A percentile compares a stretch with the other conserved stretches of the same genome.
These are phyloP conservation scores for Melanogaster broomeanus DNA, from an alignment of 768 basidiomycete species.

Conservation along the genomic window DNA sequence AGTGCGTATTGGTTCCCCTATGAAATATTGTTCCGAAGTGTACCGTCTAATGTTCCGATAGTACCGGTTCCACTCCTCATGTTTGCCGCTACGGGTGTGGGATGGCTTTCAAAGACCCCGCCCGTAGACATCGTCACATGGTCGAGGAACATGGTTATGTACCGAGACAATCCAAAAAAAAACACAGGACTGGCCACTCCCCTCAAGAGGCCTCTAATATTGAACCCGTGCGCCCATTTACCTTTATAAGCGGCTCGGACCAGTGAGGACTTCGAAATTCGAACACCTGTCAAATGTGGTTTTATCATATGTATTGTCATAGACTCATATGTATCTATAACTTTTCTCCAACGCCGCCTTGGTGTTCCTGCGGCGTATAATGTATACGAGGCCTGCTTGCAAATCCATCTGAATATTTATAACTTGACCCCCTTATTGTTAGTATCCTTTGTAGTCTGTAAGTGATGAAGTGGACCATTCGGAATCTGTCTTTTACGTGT, in stretches of 20 bases:
- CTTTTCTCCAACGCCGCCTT: constrained; percentile 6
- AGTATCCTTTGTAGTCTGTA: constrained; percentile 20
- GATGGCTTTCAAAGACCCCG: constrained; percentile 62
- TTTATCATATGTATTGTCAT: constrained; percentile 24
- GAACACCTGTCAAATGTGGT: constrained; percentile 4
- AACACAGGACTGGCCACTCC: constrained; percentile 39
- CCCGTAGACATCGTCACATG: constrained; percentile 62
- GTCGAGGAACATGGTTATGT: constrained; percentile 51
- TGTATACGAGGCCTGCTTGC: constrained; percentile 13
- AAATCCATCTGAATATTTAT: constrained; percentile 13
- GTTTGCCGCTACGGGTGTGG: constrained; percentile 52
- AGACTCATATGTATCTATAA: constrained; percentile 27
- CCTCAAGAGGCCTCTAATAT: constrained; percentile 23
- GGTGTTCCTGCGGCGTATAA: constrained; percentile 11
- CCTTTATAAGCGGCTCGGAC: constrained; percentile 30
- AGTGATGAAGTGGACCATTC: too few relatives aligned
- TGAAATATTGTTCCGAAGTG: constrained; percentile 17
- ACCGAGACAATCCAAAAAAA: constrained; percentile 47
- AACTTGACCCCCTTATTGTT: constrained; percentile 11
- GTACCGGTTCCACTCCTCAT: constrained; percentile 59
- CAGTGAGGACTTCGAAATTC: constrained; percentile 15
- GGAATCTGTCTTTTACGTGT: neutral
- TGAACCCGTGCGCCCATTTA: constrained; percentile 35
- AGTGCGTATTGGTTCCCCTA: constrained; percentile 38
- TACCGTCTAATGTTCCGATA: constrained; percentile 21